Conservation (phyloP, 1,284 basidiomycete species). For the Ceratobasidium sp. region DNA sequence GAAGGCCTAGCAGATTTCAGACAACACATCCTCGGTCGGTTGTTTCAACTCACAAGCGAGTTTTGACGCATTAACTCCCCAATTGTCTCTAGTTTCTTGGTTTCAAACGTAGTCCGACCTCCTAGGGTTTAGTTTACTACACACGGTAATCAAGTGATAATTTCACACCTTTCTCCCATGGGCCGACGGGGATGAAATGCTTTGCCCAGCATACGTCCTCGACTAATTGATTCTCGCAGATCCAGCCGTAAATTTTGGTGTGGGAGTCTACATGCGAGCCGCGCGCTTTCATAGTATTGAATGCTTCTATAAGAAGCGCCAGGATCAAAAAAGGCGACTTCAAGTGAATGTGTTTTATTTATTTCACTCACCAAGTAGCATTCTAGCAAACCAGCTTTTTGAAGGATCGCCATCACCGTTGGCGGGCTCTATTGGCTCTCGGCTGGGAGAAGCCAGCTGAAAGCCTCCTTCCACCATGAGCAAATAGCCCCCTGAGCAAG, state of each 20-base stretch:
- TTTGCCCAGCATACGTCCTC: conserved; percentile 41
- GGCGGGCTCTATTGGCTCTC: conserved; percentile 40
- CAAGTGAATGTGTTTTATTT: no score
- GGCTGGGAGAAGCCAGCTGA: conserved; percentile 28
- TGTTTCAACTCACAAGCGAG: conserved; percentile 14
- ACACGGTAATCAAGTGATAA: neutral
- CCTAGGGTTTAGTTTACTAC: neutral
- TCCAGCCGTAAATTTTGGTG: conserved; percentile 38
- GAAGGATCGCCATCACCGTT: conserved; percentile 37
- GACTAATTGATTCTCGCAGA: conserved; percentile 36
- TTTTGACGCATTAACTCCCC: conserved; percentile 43
- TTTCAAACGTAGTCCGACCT: conserved; percentile 39
- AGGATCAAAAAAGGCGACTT: neutral
- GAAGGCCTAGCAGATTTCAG: conserved; percentile 12
- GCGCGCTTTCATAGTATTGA: conserved; percentile 37
- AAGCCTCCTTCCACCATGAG: conserved; percentile 42
- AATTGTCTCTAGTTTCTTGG: conserved; percentile 33
- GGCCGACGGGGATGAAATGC: conserved; percentile 40
- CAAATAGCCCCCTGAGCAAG: conserved; percentile 35
- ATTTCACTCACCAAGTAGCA: conserved; percentile 41
- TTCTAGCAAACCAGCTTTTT: conserved; percentile 43
- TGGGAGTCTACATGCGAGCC: conserved; percentile 42
- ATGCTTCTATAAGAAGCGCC: conserved; percentile 2
- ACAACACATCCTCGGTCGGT: no score
- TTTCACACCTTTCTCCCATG: conserved; percentile 39